Evolutionary conservation across 345 rosid species (phyloP), one percentile per base, ranked within the genome.

Genomic region (Acer campestre): DNA sequence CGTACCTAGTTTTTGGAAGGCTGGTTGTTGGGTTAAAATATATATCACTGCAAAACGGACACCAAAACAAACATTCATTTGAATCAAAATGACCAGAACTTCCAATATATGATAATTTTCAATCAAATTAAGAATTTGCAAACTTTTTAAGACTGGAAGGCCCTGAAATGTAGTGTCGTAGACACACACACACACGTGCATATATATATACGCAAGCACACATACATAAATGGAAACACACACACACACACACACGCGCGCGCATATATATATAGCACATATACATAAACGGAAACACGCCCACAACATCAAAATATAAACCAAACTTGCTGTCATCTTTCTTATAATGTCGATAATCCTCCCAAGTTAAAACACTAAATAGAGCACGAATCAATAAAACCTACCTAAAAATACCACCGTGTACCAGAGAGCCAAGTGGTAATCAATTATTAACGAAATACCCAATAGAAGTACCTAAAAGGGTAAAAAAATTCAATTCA

Each of bases 341-440:
- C 20, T 20, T 22, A 48, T 20, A 49, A 8, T 29, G 74, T 16
- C 31, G 53, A 31, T 31, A 23, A 16, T 10, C 18, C n/a, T 55
- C 5, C 23, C 25, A 31, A 75, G 29, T 35, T 61, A 8, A 38
- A 44, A 74, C 18, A 27, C 44, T 35, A 59, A 49, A 31, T 20
- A 22, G 31, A 48, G 49, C 7, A 29, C 29, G 16, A 61, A 27
- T 63, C 27, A 49, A 66, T 31, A 48, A 20, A 6, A 7, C 79
- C 16, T 74, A 94, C 98, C 97, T 84, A 91, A 85, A 77, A 91
- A 93, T 7, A 85, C 76, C 74, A 95, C 58, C 27, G 76, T 10
- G 62, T 87, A 93, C 92, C 97, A 90, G 75, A 95, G 79, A 75
- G 97, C 82, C 81, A 93, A 82, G 68, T 90, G 90, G 82, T 91